Base-by-base conservation (phyloP, 2,329 filamentous ascomycete species). In the Teratosphaeria nubilosa region DNA sequence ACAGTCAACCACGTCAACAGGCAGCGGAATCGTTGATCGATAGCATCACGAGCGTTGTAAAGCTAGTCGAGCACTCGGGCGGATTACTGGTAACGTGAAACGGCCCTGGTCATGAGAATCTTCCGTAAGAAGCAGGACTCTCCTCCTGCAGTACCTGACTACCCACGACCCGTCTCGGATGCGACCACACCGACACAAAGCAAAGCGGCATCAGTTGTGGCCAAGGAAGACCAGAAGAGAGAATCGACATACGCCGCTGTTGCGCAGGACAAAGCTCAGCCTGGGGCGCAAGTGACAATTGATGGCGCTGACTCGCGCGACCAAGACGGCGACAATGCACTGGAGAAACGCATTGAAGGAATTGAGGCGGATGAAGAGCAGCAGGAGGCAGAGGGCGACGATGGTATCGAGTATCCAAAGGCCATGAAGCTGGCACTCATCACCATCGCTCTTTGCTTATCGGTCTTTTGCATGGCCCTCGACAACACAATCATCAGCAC, bases 401-500 rank as follows among this genome's bases (percentile, higher is more conserved):
- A 70, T 25, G 65, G 68, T 7, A 60, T 58, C 13, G 66, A 71
- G n/a, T 75, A 75, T 50, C 73, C 73, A 1, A 69, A 66, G 20
- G 55, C 59, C 1, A 64, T 64, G 58, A 69, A 72, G 59, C 65
- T 74, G 22, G 58, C 59, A 1, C 60, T 73, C 22, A 74, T 74
- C 62, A 70, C 69, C 14, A 65, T 70, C 27, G 72, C 70, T 7
- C 60, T 75, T 11, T 70, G 68, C 57, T 63, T 75, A n/a, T 67
- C 70, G 2, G 67, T 72, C 27, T 70, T 72, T 59, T 69, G 65
- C 54, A 65, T 72, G 60, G 65, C 68, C 4, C 58, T 70, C 16
- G 75, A 78, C 66, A 76, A 76, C 60, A 78, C 76, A n/a, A 78
- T 78, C 59, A 76, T 79, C 51, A 71, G 73, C 13, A 78, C 76